phyloP scores from a whole-genome alignment of 2,329 filamentous ascomycete species.

The Sclerotinia sclerotiorum region DNA sequence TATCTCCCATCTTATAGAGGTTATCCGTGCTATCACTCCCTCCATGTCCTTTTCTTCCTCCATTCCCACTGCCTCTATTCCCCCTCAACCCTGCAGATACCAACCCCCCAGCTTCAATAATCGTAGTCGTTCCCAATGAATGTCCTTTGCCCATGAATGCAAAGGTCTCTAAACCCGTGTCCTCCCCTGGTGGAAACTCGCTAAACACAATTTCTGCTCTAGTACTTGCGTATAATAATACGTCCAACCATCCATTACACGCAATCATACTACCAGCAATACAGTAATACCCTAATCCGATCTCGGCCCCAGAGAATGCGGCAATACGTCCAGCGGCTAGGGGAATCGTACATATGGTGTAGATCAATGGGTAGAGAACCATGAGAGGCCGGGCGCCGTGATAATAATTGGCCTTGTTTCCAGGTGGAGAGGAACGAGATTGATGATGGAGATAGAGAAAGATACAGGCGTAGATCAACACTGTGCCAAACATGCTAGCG shows the following conservation, averaged over 20 bases:
- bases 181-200: constrained; percentile 44
- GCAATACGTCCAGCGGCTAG: constrained; percentile 64
- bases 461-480: constrained; percentile 48
- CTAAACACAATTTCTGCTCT: constrained; percentile 55
- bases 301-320: constrained; percentile 54
- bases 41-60: constrained; percentile 4
- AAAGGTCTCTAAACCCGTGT: constrained; percentile 54
- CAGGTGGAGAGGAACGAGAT: background rate
- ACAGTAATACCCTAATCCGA: constrained; percentile 57
- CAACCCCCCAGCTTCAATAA: constrained; percentile 25
- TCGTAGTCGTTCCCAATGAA: constrained; percentile 26
- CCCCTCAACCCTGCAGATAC: constrained; percentile 20
- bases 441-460: constrained; percentile 33
- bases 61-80: constrained; percentile 3
- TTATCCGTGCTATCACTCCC: constrained; percentile 30
- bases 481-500: constrained; percentile 49
- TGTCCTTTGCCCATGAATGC: constrained; percentile 39
- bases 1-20: constrained; percentile 33
- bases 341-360: constrained; percentile 67
- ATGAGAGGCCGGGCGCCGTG: constrained; percentile 48
- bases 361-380: constrained; percentile 67
- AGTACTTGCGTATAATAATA: constrained; percentile 53
- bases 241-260: constrained; percentile 56
- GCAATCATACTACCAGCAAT: constrained; percentile 60
- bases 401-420: background rate